Base-by-base conservation (phyloP, 306 rosid genomes). In the Lithocarpus polystachyus region DNA sequence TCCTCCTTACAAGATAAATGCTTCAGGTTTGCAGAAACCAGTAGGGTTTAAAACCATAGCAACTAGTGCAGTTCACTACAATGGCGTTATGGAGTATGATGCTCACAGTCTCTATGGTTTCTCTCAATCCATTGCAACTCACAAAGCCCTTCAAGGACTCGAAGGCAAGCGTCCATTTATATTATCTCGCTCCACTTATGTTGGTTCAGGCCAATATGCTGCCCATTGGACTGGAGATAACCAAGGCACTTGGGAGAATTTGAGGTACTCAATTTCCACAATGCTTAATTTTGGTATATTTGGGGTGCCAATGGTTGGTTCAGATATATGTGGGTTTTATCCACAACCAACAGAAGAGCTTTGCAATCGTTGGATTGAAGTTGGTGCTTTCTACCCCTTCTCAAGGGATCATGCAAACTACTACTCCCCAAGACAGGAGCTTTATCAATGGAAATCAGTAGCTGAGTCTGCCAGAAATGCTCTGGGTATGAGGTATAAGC, bases 211-310 rank as follows among this genome's bases (percentile, higher is more conserved):
- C 10, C 91, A 89, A 85, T 95, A 95, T 65, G 88, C 90, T 62
- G 99, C 99, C 40, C 99, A 95, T 86, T 95, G 99, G 99, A 95
- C 99, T 0, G 99, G 99, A 23, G 99, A 93, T 84, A 95, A 95
- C 65, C 81, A 91, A 76, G 99, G 92, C 15, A 91, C 96, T 11
- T 95, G 98, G 98, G 88, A 95, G 24, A 86, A 95, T 79, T 88
- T 95, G 84, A 89, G 56, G 86, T 88, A 89, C 89, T 93, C 99
- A 43, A 95, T 95, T 74, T 88, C 98, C 5, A 93, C 98, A 48
- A 87, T 95, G 90, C 90, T 95, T 57, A 95, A 95, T 65, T 95
- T 95, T 62, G 99, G 99, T 29, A 90, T 95, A 28, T 95, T 95
- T 81, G 99, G 99, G 54, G 91, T 95, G 75, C 99, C 99, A 15